Base-by-base conservation (phyloP, 1,284 basidiomycete species). In the Cryptococcus floricola region DNA sequence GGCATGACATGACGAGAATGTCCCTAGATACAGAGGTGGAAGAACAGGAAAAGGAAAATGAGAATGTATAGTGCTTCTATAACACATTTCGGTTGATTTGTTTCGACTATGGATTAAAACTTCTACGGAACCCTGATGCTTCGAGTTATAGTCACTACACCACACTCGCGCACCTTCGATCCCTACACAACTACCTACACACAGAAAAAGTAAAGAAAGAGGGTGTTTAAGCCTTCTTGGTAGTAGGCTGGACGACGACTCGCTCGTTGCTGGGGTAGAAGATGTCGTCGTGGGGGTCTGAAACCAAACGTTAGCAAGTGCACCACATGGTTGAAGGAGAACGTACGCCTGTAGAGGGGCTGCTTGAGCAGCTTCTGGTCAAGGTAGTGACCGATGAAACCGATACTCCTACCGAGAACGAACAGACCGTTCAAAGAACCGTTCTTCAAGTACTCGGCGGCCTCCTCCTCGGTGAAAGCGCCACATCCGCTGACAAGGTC, bases 351-450 rank as follows among this genome's bases (percentile, higher is more conserved):
- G 84, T 95, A 95, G 50, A 96, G 82, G 48, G 90, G 90, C 57
- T 91, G 91, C 69, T 88, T 87, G 71, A 95, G 84, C 67, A 91
- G 84, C 84, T 92, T 94, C 84, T 98, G 94, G 82, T 98, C 73
- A 46, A 71, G 65, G 76, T 78, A 79, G 73, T 82, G 81, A 63
- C 79, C 79, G 51, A 74, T 70, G 85, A 97, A 97, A 67, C 95
- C 95, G 76, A 98, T 97, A 73, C 88, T 91, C 67, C 95, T 89
- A 56, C 95, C 95, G 56, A 98, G 87, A 46, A 98, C 94, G 80
- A 98, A 98, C 58, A 98, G 82, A 63, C 93, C 94, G 77, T 98
- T 98, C 60, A 98, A 84, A 18, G 71, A 66, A 62, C 80, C 67
- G 57, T 82, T 82, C 81, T 88, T 90, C 81, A 93, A 91, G 82